Conservation (phyloP, 768 basidiomycete species). For the Ramaria rubella region DNA sequence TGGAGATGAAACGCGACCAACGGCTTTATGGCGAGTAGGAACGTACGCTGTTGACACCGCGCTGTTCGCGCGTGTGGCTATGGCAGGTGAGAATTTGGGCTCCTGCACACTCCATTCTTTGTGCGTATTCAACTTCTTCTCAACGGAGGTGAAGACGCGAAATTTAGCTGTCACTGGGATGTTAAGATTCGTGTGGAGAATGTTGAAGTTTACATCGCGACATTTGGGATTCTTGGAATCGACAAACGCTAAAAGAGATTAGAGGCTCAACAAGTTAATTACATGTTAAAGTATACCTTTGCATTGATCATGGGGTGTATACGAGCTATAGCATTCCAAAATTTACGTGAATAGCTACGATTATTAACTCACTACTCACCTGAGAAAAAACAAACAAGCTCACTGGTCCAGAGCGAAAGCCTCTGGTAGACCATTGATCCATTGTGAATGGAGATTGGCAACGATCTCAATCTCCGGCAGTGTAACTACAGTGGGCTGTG, state of each 20-base stretch:
- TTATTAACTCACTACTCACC: too few relatives aligned
- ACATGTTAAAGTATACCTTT: slow-evolving; percentile 41
- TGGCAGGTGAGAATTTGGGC: slow-evolving; percentile 95
- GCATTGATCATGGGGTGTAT: slow-evolving; percentile 99
- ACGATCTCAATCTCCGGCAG: too few relatives aligned
- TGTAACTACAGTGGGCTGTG: too few relatives aligned
- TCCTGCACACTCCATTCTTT: slow-evolving; percentile 92
- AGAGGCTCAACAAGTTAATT: slow-evolving; percentile 17
- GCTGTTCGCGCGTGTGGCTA: slow-evolving; percentile 84
- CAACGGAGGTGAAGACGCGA: slow-evolving; percentile 77
- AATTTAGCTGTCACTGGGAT: slow-evolving; percentile 98
- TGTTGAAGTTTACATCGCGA: slow-evolving; percentile 61
- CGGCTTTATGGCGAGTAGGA: slow-evolving; percentile 8
- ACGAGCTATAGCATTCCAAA: too few relatives aligned
- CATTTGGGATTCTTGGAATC: slow-evolving; percentile 46
- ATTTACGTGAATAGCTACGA: too few relatives aligned
- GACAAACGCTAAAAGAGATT: slow-evolving; percentile 53
- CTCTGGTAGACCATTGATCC: too few relatives aligned
- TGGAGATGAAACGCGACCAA: background rate
- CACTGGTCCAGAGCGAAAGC: too few relatives aligned
- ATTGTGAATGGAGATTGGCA: too few relatives aligned
- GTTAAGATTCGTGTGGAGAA: slow-evolving; percentile 71
- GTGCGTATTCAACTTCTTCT: slow-evolving; percentile 87
- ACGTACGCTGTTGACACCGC: slow-evolving; percentile 71
- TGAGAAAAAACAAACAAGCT: too few relatives aligned